Evolutionary conservation across 148 eudicot species (phyloP), one percentile per base, ranked within the genome.

Genomic region (Rheum nobile): DNA sequence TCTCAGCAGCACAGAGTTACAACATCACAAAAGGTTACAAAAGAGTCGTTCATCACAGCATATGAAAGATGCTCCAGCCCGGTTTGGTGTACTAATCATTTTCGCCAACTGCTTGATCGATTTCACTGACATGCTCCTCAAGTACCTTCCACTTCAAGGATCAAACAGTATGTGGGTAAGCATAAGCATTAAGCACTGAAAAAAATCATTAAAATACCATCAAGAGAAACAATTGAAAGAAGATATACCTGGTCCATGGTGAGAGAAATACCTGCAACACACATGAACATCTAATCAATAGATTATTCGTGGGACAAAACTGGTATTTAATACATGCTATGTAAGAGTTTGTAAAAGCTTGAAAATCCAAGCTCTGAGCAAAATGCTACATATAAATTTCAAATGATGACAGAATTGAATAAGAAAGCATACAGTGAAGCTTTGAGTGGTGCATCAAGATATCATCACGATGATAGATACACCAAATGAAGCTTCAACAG

Each of bases 241-340:
- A 13, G 69, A 63, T 31, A 63, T 63, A 63, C 69, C 69, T 63
- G 69, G 14, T 63, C 69, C 69, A 63, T 63, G 69, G 69, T 31
- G n/a, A 63, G 69, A 0, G 39, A 63, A 29, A 63, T 63, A 31
- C 69, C 69, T 63, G 21, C 69, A 63, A 32, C 69, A 63, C 37
- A 31, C 69, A 59, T 19, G 34, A 26, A 26, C 17, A 28, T 29
- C 17, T 28, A 59, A 28, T 59, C 9, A 59, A 8, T 59, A 12
- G 5, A 8, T 9, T 41, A 29, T 59, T 59, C 16, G 8, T 54
- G 31, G 57, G 61, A 22, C 10, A 24, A 19, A 6, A 46, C 17
- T 46, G 21, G n/a, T 46, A 14, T 46, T 4, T 46, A 14, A 10
- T 17, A 46, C 52, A 46, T 46, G n/a, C 17, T 10, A 6, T 47